Percentiles rank a stretch among this genome's conserved stretches.
Conservation (phyloP, 371 early-diverging fungal species). For the Polyrhizophydium stewartii region DNA sequence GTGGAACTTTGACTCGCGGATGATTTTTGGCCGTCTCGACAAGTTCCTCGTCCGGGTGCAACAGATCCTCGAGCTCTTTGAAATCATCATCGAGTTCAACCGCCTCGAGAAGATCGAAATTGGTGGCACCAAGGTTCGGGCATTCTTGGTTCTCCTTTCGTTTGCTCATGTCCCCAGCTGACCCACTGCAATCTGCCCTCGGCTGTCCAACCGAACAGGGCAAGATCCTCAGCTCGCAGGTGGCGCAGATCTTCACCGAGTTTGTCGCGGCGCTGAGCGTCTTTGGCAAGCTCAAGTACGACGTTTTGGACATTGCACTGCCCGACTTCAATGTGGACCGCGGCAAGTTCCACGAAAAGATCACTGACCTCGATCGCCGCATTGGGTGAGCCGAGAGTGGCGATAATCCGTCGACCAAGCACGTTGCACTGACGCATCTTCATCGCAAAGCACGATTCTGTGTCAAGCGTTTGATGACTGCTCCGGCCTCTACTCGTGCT, state of each 20-base stretch:
- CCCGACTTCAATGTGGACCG: slow-evolving; percentile 45
- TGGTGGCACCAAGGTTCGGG: slow-evolving; percentile 55
- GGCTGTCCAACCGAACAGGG: slow-evolving; percentile 30
- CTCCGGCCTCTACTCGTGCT: slow-evolving; percentile 46
- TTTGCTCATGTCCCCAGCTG: neutral
- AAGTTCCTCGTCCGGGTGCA: slow-evolving; percentile 42
- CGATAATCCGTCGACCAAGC: too few species aligned
- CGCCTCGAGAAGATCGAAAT: slow-evolving; percentile 60
- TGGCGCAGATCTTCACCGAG: slow-evolving; percentile 52
- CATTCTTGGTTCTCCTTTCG: neutral
- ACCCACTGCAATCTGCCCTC: neutral
- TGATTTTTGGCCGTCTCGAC: slow-evolving; percentile 47
- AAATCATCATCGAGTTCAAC: slow-evolving; percentile 59
- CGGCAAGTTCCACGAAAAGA: slow-evolving; percentile 38
- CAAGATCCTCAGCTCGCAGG: slow-evolving; percentile 55
- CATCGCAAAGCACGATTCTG: slow-evolving; percentile 39
- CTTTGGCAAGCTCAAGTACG: slow-evolving; percentile 54
- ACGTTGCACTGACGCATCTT: too few species aligned
- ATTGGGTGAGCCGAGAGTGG: slow-evolving; percentile 50
- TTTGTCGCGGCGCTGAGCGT: slow-evolving; percentile 41
- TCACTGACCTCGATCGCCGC: slow-evolving; percentile 51
- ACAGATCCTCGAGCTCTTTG: slow-evolving; percentile 50
- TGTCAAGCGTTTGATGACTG: slow-evolving; percentile 60
- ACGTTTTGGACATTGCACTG: slow-evolving; percentile 40
- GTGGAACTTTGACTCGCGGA: slow-evolving; percentile 54